Percentiles rank a stretch among this genome's conserved stretches.
Conservation (phyloP, 2,329 filamentous ascomycete genomes). For the Colletotrichum sp. region DNA sequence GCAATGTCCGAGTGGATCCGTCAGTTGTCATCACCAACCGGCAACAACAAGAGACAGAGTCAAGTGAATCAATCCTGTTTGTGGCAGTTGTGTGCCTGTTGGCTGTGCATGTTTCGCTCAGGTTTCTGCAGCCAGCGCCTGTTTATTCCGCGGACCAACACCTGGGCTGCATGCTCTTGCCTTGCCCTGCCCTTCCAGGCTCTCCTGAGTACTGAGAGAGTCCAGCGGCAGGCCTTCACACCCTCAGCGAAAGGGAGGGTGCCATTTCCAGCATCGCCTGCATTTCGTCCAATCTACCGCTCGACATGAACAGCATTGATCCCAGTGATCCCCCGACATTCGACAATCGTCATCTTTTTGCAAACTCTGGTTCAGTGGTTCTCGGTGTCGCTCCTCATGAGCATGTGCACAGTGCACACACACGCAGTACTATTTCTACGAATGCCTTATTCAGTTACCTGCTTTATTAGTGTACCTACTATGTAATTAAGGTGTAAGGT, state of each 20-base stretch:
- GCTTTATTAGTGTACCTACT: not conserved
- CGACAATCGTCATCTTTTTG: not conserved
- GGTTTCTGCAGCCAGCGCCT: slow-evolving; percentile 1
- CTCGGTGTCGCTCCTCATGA: not conserved
- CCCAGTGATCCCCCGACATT: not conserved
- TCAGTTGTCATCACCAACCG: not conserved
- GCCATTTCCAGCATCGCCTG: not conserved
- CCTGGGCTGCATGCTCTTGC: not conserved
- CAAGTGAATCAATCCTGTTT: not conserved
- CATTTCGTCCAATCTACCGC: not conserved
- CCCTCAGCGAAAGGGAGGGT: not conserved
- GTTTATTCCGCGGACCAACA: not conserved
- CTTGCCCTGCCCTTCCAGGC: not conserved
- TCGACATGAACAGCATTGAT: not conserved
- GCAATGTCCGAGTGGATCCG: slow-evolving; percentile 6
- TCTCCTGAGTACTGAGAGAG: not conserved
- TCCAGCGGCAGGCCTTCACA: not conserved
- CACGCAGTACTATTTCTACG: no score
- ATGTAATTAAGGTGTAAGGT: no score
- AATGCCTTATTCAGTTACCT: not conserved
- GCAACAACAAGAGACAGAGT: not conserved
- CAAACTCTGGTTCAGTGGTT: not conserved
- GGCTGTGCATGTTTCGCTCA: slow-evolving; percentile 5
- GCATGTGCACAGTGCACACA: not conserved
- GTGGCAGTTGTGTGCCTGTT: not conserved